These are phyloP conservation scores for Nematocida minor DNA, from an alignment of 371 early-diverging fungal genomes.

Conservation along the genomic window DNA sequence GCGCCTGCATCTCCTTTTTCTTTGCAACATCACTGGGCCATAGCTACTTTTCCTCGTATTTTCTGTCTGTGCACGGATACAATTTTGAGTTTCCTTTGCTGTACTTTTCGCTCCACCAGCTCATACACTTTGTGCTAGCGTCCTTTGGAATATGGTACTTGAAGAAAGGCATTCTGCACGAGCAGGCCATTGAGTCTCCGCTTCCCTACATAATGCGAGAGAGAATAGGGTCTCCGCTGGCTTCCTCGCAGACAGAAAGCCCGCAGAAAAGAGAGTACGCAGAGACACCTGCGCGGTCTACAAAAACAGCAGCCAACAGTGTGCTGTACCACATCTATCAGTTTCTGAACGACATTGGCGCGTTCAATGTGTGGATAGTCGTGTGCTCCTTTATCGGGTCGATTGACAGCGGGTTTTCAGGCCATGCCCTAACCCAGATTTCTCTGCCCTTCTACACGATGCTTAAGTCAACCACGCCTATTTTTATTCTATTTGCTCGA, in stretches of 20 bases:
- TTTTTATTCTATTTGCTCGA: slow-evolving; percentile 63
- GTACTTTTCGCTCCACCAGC: slow-evolving; percentile 52
- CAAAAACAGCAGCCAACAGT: background rate
- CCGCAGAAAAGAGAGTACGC: background rate
- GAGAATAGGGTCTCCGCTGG: slow-evolving; percentile 19
- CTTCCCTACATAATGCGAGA: slow-evolving; percentile 28
- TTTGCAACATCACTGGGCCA: slow-evolving; percentile 53
- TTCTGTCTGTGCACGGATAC: slow-evolving; percentile 57
- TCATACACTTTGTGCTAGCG: slow-evolving; percentile 61
- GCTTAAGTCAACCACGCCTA: slow-evolving; percentile 64
- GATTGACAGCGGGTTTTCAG: slow-evolving; percentile 61
- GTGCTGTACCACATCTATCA: background rate
- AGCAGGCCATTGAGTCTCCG: slow-evolving; percentile 7
- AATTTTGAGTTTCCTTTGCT: slow-evolving; percentile 65
- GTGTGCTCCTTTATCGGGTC: slow-evolving; percentile 60
- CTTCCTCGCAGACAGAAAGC: too few relatives aligned
- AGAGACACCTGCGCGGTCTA: background rate
- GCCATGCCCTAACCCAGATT: slow-evolving; percentile 55
- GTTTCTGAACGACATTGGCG: slow-evolving; percentile 30
- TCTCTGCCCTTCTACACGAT: slow-evolving; percentile 65
- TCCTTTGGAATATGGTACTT: slow-evolving; percentile 1
- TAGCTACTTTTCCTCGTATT: slow-evolving; percentile 60
- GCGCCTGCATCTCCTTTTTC: slow-evolving; percentile 7
- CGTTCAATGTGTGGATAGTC: slow-evolving; percentile 44
- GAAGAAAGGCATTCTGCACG: slow-evolving; percentile 10